Evolutionary conservation across 2,329 filamentous ascomycete species (phyloP).

Genomic region (Paradendryphiella salina): DNA sequence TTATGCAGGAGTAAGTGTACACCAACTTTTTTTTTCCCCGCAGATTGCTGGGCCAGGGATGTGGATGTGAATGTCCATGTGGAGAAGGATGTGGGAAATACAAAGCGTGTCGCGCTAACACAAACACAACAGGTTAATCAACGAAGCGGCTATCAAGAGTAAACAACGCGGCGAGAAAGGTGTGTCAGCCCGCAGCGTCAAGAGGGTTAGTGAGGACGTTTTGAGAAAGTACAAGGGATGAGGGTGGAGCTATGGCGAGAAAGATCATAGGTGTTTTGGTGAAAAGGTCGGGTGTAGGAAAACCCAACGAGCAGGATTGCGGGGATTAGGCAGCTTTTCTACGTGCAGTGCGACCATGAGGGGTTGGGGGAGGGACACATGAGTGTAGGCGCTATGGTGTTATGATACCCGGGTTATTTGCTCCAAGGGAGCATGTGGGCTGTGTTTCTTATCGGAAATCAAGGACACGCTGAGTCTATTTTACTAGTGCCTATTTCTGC

Average conservation of each 20-base stretch:
- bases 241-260: too few relatives aligned
- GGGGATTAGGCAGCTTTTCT: not conserved
- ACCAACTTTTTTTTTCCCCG: not conserved
- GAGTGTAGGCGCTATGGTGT: not conserved
- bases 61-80: too few relatives aligned
- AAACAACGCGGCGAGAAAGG: slow-evolving; percentile 73
- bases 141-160: slow-evolving; percentile 75
- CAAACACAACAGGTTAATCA: slow-evolving; percentile 64
- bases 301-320: too few relatives aligned
- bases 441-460: too few relatives aligned
- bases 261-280: too few relatives aligned
- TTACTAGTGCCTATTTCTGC: too few relatives aligned
- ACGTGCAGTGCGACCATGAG: not conserved
- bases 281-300: too few relatives aligned
- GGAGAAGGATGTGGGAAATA: too few relatives aligned
- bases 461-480: too few relatives aligned
- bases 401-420: not conserved
- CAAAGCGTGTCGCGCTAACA: too few relatives aligned
- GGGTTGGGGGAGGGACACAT: not conserved
- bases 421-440: not conserved
- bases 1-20: slow-evolving; percentile 66
- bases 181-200: slow-evolving; percentile 74
- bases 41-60: too few relatives aligned
- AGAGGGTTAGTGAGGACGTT: slow-evolving; percentile 69
- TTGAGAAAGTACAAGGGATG: slow-evolving; percentile 47